phyloP scores from a whole-genome alignment of 371 early-diverging fungal species.

The Mucor plumbeus region DNA sequence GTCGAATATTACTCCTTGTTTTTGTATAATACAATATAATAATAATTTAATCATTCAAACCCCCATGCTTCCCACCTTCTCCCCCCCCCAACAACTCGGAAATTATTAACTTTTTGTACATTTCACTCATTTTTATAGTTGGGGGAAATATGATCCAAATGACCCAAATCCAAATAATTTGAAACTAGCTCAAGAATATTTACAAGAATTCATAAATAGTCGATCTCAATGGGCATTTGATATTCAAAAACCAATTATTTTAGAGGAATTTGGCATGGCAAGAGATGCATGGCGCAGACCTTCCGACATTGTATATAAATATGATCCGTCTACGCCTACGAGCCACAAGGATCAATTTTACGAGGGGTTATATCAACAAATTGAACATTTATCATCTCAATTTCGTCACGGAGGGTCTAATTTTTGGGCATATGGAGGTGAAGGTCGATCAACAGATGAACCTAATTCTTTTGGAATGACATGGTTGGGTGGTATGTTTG shows the following conservation, averaged over 20 bases:
- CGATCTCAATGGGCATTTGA: constrained; percentile 45
- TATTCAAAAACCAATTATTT: constrained; percentile 54
- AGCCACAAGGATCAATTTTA: constrained; percentile 56
- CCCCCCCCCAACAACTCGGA: constrained; percentile 5
- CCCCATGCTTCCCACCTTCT: too few relatives aligned
- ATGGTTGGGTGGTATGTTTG: constrained; percentile 45
- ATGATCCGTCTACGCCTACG: constrained; percentile 49
- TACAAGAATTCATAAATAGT: constrained; percentile 35
- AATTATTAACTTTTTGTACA: neutral
- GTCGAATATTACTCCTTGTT: neutral
- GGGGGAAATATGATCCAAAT: constrained; percentile 54
- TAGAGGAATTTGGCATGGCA: constrained; percentile 67
- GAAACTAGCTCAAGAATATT: constrained; percentile 22
- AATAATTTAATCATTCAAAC: too few relatives aligned
- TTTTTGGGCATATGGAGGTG: constrained; percentile 56
- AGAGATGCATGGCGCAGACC: constrained; percentile 53
- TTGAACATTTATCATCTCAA: constrained; percentile 33
- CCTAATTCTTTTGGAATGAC: constrained; percentile 44
- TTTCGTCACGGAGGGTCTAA: constrained; percentile 33
- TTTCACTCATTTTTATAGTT: constrained; percentile 25
- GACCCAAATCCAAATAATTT: constrained; percentile 26
- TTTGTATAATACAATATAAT: neutral
- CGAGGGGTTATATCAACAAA: constrained; percentile 39
- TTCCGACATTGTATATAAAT: constrained; percentile 36
- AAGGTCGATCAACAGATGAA: constrained; percentile 42